Evolutionary conservation across 495 filamentous ascomycete species (phyloP).

Genomic region (Bacidia gigantensis): DNA sequence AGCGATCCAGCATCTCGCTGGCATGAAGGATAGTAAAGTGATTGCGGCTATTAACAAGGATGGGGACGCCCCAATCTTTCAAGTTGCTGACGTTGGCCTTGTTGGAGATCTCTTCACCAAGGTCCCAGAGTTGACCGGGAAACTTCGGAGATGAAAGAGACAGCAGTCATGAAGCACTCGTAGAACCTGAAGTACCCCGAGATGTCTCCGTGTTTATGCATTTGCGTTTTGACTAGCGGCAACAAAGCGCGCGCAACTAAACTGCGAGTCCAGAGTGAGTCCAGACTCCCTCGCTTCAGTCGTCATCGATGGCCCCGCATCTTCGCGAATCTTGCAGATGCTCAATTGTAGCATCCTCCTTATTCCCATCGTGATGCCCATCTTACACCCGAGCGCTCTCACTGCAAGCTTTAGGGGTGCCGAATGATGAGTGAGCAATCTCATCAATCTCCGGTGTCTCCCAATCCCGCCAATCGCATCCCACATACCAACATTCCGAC

Average conservation of each 20-base stretch:
- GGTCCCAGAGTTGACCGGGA: slow-evolving; percentile 92
- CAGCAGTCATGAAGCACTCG: too few species aligned
- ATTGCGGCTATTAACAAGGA: slow-evolving; percentile 99
- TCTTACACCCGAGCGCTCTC: neutral
- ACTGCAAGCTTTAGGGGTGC: neutral
- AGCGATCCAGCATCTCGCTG: slow-evolving; percentile 94
- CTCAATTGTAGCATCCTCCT: neutral
- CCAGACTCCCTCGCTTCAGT: neutral
- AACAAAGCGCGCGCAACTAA: too few species aligned
- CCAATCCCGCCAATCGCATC: neutral
- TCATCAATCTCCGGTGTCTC: neutral
- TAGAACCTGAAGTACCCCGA: too few species aligned
- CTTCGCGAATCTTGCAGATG: too few species aligned
- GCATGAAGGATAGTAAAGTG: slow-evolving; percentile 99
- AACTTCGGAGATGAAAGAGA: slow-evolving; percentile 58
- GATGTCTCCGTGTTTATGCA: too few species aligned
- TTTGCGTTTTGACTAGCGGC: too few species aligned
- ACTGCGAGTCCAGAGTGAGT: too few species aligned
- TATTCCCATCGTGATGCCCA: neutral
- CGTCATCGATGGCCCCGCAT: neutral
- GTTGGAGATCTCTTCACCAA: slow-evolving; percentile 82
- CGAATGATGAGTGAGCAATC: neutral
- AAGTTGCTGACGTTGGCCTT: slow-evolving; percentile 88
- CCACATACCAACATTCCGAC: neutral
- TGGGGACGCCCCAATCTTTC: slow-evolving; percentile 91